phyloP scores from a whole-genome alignment of 768 basidiomycete genomes.

The Lentinula guzmanii region DNA sequence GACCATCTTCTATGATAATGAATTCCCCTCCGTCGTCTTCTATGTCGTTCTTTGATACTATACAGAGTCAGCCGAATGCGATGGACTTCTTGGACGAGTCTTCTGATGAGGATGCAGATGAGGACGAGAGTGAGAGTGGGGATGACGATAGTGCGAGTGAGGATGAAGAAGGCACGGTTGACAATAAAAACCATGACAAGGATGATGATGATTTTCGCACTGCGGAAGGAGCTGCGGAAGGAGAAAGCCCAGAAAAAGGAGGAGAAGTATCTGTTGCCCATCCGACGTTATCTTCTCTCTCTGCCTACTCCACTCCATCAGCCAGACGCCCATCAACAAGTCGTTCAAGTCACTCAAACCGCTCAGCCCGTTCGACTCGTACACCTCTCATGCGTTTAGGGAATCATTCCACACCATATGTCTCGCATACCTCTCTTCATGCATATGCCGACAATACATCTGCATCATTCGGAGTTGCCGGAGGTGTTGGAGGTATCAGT shows the following conservation, averaged over 20 bases:
- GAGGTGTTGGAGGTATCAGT: background rate
- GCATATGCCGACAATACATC: background rate
- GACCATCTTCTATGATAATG: background rate
- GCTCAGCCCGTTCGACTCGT: slow-evolving; percentile 13
- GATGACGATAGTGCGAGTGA: background rate
- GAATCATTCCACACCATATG: slow-evolving; percentile 65
- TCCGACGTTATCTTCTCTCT: background rate
- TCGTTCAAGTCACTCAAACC: background rate
- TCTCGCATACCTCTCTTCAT: slow-evolving; percentile 24
- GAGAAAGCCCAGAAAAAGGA: slow-evolving; percentile 14
- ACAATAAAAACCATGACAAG: slow-evolving; percentile 32
- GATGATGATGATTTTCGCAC: slow-evolving; percentile 22
- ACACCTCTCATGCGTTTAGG: slow-evolving; percentile 56
- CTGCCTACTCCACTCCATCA: slow-evolving; percentile 12
- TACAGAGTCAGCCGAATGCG: slow-evolving; percentile 63
- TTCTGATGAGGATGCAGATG: slow-evolving; percentile 34
- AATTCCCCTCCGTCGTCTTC: slow-evolving; percentile 43
- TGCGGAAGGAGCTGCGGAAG: slow-evolving; percentile 22
- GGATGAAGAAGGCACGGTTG: slow-evolving; percentile 5
- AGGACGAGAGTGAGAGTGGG: slow-evolving; percentile 1
- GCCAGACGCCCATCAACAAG: slow-evolving; percentile 7
- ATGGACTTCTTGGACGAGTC: slow-evolving; percentile 71
- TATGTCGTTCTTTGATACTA: slow-evolving; percentile 69
- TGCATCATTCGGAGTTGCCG: background rate
- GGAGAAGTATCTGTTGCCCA: slow-evolving; percentile 23